Conservation (phyloP, 345 rosid species). For the Salix exigua region DNA sequence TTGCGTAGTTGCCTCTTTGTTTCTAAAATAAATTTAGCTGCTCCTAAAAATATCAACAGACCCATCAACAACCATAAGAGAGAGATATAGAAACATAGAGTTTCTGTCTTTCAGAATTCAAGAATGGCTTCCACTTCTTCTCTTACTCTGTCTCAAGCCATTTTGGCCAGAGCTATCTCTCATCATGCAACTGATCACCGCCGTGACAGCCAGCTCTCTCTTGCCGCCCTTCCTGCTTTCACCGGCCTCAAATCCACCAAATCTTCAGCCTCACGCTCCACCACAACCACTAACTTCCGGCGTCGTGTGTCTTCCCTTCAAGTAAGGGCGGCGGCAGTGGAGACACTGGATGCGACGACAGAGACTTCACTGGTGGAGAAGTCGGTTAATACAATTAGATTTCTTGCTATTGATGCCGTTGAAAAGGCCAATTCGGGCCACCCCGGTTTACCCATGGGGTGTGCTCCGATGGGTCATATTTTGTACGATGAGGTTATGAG, state of each 20-base stretch:
- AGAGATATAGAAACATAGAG: neutral
- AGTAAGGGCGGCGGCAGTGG: constrained; percentile 50
- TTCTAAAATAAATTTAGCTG: neutral
- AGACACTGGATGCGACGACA: constrained; percentile 46
- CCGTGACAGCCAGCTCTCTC: constrained; percentile 34
- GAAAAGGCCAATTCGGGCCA: constrained; percentile 98
- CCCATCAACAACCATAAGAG: neutral
- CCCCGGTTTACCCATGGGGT: constrained; percentile 97
- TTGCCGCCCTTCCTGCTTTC: constrained; percentile 41
- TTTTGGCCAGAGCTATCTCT: constrained; percentile 48
- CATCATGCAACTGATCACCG: constrained; percentile 37
- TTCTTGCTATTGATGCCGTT: constrained; percentile 84
- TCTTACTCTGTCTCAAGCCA: constrained; percentile 49
- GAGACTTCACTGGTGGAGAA: constrained; percentile 70
- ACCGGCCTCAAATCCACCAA: constrained; percentile 47
- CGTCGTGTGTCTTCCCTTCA: constrained; percentile 18
- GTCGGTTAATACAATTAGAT: constrained; percentile 78
- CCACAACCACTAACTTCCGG: constrained; percentile 23
- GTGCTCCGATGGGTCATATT: constrained; percentile 90
- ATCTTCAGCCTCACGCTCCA: constrained; percentile 3
- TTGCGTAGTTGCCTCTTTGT: neutral
- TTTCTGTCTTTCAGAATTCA: constrained; percentile 8
- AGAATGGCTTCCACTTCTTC: constrained; percentile 62
- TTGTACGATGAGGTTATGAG: constrained; percentile 88
- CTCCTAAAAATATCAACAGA: neutral